Base-by-base conservation (phyloP, 2,329 filamentous ascomycete species). In the Ophiostoma tasmaniense region DNA sequence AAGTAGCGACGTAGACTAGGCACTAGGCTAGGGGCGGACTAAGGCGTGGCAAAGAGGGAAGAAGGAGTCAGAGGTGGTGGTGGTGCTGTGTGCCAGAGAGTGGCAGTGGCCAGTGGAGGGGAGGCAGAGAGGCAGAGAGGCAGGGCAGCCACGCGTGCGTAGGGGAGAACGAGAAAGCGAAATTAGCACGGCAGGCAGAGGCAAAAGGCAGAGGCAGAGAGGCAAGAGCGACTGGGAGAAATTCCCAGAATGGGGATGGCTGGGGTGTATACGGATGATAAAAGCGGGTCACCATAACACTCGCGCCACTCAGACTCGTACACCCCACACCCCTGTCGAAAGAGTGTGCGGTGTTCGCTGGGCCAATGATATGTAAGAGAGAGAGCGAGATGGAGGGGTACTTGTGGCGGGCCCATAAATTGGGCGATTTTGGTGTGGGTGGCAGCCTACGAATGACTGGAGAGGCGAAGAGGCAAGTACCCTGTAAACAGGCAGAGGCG, bases 381-480 rank as follows among this genome's bases (percentile, higher is more conserved):
- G 25, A 61, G 55, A 61, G 14, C 55, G 30, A 71, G 70, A 70
- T 72, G 66, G 55, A 66, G 67, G 55, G 68, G 75, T 76, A 75
- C 76, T 75, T 74, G 74, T 73, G 75, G 74, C 71, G 71, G 72
- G 68, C 65, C 70, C 65, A 68, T 68, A 22, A 25, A 39, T 64
- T 64, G 61, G 33, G 61, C 33, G 20, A 8, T 64, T 70, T 61
- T 68, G 67, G 67, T 50, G 67, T 65, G 66, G 69, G 68, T 70
- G 74, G 75, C 70, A 77, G 75, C 76, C 76, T 77, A 69, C 73
- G 70, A 74, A 75, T 75, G 75, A 55, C 50, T 55, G 14, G 25
- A 14, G 25, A 22, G 55, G 73, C 75, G 71, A 75, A 68, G 73
- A 69, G 6, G 35, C 30, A 70, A 67, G 70, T 71, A 72, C 69